A percentile compares a stretch with the other conserved stretches of the same genome.
phyloP scores from a whole-genome alignment of 2,329 filamentous ascomycete genomes.

The Aureobasidium sp. region DNA sequence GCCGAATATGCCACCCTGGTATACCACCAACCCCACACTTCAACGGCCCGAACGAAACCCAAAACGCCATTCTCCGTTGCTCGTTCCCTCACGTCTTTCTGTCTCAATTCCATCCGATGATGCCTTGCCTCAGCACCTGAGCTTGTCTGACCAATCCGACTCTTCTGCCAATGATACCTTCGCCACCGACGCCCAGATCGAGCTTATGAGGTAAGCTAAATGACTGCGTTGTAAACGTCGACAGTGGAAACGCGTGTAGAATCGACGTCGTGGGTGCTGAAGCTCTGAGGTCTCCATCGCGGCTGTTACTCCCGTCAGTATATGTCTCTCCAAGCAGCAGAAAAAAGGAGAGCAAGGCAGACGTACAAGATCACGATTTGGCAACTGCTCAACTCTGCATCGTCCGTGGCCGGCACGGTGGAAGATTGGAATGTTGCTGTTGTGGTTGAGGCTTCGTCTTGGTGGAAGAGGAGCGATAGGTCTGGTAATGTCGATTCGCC shows the following conservation, averaged over 20 bases:
- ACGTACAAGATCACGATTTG: constrained; percentile 22
- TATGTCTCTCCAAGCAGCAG: neutral
- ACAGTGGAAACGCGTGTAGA: neutral
- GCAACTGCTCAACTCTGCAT: constrained; percentile 1
- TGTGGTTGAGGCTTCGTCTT: neutral
- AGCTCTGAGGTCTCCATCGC: constrained; percentile 22
- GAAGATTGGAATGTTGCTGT: constrained; percentile 22
- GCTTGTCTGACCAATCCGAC: constrained; percentile 21
- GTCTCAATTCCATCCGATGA: constrained; percentile 26
- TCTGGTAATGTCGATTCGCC: constrained; percentile 16
- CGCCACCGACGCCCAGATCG: constrained; percentile 24
- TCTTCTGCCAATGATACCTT: constrained; percentile 24
- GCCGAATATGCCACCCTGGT: neutral
- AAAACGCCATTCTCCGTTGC: neutral
- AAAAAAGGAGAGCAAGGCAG: no score
- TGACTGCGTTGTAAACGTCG: neutral
- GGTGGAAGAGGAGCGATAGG: constrained; percentile 20
- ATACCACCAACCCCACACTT: neutral
- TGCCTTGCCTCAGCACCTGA: constrained; percentile 19
- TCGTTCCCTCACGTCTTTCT: neutral
- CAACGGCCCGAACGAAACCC: neutral
- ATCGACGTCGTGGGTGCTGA: neutral
- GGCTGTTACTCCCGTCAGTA: constrained; percentile 15
- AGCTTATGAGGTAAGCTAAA: constrained; percentile 20
- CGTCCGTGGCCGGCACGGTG: neutral